Conservation (phyloP, 176 grass and related monocot genomes). For the Raddia distichophylla region DNA sequence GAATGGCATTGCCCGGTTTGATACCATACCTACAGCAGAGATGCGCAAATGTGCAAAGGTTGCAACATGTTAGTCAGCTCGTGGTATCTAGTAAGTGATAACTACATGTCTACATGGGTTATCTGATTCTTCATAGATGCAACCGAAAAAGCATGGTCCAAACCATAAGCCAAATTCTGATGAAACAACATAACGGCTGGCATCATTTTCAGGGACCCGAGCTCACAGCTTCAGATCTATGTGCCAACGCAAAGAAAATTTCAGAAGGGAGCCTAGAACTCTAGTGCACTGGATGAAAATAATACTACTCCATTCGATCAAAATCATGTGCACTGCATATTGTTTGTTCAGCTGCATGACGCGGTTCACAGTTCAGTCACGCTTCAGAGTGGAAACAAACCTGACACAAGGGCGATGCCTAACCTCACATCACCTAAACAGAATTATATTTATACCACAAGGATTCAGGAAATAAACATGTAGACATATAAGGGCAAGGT, state of each 20-base stretch:
- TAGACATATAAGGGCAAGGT: not conserved
- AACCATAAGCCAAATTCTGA: not conserved
- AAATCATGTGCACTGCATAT: not conserved
- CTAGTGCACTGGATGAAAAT: not conserved
- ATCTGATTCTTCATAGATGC: not conserved
- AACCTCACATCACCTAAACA: not conserved
- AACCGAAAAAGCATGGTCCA: not conserved
- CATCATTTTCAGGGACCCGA: not conserved
- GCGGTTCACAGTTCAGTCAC: not conserved
- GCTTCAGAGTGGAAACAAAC: not conserved
- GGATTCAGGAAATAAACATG: not conserved
- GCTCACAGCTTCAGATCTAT: not conserved
- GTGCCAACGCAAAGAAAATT: not conserved
- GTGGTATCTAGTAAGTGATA: not conserved
- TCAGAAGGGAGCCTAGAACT: not conserved
- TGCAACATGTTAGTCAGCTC: conserved; percentile 21
- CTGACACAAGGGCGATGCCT: not conserved
- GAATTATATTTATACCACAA: not conserved
- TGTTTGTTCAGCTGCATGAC: not conserved
- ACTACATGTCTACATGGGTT: not conserved
- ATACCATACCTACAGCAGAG: conserved; percentile 62
- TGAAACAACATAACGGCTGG: not conserved
- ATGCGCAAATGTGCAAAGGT: not conserved
- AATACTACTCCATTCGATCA: not conserved
- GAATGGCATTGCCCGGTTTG: conserved; percentile 65